Conservation (phyloP, 805 yeast genomes). For the Lipomyces orientalis region DNA sequence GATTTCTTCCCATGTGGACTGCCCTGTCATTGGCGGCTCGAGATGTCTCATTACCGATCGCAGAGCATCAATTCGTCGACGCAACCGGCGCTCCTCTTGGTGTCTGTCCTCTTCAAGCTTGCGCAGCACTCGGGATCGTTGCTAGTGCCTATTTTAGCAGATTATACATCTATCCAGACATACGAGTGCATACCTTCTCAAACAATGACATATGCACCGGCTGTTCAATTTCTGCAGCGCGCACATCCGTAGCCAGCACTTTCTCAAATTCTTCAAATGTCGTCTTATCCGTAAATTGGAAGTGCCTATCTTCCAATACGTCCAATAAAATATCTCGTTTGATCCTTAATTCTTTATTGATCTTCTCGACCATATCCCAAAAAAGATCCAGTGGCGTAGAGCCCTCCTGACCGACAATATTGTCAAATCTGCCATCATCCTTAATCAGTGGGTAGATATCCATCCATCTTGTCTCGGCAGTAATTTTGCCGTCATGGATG, state of each 20-base stretch:
- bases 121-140: conserved; percentile 31
- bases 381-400: conserved; percentile 78
- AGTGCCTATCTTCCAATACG: conserved; percentile 50
- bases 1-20: conserved; percentile 49
- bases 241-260: conserved; percentile 37
- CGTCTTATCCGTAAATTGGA: conserved; percentile 39
- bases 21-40: conserved; percentile 43
- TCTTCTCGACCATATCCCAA: conserved; percentile 73
- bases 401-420: conserved; percentile 74
- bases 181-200: conserved; percentile 8
- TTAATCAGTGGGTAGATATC: conserved; percentile 59
- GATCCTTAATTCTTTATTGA: conserved; percentile 59
- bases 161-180: not conserved
- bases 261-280: conserved; percentile 38
- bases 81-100: conserved; percentile 41
- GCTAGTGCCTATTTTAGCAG: not conserved
- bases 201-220: conserved; percentile 22
- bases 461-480: conserved; percentile 63
- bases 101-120: conserved; percentile 41
- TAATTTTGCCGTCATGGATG: conserved; percentile 46
- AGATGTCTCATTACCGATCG: conserved; percentile 42
- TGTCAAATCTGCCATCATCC: conserved; percentile 62
- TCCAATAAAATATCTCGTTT: conserved; percentile 66
- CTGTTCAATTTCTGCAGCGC: conserved; percentile 33
- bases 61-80: conserved; percentile 44